A percentile compares a stretch with the other conserved stretches of the same genome.
Evolutionary conservation across 345 rosid species (phyloP).

Genomic region (Carallia brachiata): DNA sequence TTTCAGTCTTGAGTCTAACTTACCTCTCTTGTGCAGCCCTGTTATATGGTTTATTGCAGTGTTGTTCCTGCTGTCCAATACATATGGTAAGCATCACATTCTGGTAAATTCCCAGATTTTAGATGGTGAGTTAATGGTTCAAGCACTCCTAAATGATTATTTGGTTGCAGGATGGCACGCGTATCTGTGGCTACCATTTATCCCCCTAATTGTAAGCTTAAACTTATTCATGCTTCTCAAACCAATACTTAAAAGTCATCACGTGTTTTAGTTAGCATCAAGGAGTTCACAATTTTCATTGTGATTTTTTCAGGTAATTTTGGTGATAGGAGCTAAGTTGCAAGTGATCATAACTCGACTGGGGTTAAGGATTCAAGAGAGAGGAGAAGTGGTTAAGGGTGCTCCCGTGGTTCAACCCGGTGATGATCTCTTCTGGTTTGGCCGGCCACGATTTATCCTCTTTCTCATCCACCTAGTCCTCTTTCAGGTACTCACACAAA

Average conservation of each 20-base stretch:
- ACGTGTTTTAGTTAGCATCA: background rate
- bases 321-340: conserved; percentile 75
- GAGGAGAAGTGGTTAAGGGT: conserved; percentile 88
- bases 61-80: conserved; percentile 62
- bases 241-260: no score
- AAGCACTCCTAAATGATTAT: background rate
- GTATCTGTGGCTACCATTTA: conserved; percentile 74
- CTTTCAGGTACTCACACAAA: conserved; percentile 61
- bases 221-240: background rate
- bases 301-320: conserved; percentile 48
- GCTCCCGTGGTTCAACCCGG: conserved; percentile 88
- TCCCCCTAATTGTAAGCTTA: conserved; percentile 76
- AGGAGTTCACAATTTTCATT: background rate
- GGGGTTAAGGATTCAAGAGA: conserved; percentile 74
- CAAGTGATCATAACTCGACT: conserved; percentile 80
- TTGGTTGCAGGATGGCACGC: conserved; percentile 57
- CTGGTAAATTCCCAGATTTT: background rate
- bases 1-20: conserved; percentile 2
- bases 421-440: conserved; percentile 95
- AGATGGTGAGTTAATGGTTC: background rate
- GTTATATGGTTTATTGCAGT: conserved; percentile 71
- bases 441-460: conserved; percentile 78
- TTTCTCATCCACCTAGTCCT: conserved; percentile 84
- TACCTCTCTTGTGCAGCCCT: conserved; percentile 52
- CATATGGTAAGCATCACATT: conserved; percentile 57